These are phyloP conservation scores for Brassica balearica DNA, from an alignment of 441 rosid species.

Conservation along the genomic window DNA sequence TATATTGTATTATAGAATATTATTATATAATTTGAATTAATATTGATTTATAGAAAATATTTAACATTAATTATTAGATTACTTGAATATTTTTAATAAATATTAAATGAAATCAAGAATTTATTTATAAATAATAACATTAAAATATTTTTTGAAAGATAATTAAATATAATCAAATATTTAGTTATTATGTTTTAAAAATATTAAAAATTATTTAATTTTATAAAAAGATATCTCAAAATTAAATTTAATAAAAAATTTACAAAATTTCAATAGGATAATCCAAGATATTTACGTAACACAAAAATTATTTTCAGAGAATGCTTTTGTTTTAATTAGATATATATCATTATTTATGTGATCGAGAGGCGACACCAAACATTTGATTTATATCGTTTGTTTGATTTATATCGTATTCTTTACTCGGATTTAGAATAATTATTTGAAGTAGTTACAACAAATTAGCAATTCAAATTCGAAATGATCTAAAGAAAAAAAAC, in stretches of 20 bases:
- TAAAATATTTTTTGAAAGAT: background rate
- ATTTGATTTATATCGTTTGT: background rate
- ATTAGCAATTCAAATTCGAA: constrained; percentile 36
- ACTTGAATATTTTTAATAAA: background rate
- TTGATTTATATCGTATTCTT: background rate
- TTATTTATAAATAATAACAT: background rate
- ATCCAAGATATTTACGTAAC: background rate
- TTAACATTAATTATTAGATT: no score
- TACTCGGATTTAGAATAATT: background rate
- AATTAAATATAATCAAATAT: background rate
- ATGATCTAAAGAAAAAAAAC: constrained; percentile 1
- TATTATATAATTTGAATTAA: no score
- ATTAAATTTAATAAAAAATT: background rate
- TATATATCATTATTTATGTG: background rate
- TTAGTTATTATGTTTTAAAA: background rate
- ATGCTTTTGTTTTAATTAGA: background rate
- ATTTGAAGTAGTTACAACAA: background rate
- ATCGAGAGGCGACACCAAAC: background rate
- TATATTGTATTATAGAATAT: no score
- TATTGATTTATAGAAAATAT: no score
- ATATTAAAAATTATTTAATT: background rate
- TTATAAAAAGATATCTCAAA: background rate
- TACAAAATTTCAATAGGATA: background rate
- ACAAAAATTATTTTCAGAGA: background rate
- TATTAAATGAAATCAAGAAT: background rate